Conservation (phyloP, 148 eudicot species). For the Cornus florida region DNA sequence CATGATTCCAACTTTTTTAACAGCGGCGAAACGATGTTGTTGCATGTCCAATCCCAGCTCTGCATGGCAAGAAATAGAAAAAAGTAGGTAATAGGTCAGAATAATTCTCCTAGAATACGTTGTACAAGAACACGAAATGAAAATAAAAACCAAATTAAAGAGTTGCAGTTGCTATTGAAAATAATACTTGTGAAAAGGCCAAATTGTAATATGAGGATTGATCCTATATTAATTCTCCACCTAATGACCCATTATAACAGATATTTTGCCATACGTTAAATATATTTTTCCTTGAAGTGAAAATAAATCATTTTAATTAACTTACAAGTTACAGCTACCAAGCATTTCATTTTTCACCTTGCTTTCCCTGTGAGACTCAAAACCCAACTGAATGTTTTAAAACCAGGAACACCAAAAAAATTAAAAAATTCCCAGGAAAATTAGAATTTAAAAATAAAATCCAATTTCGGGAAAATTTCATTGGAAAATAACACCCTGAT, state of each 20-base stretch:
- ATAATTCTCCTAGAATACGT: background rate
- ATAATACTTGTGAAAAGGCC: too few relatives aligned
- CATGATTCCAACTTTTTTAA: slow-evolving; percentile 43
- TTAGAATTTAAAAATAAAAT: background rate
- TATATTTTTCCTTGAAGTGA: background rate
- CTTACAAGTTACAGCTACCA: too few relatives aligned
- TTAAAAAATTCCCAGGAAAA: background rate
- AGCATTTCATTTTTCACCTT: too few relatives aligned
- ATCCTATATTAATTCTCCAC: too few relatives aligned
- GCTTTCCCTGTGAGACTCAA: background rate
- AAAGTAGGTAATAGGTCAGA: background rate
- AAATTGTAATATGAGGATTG: too few relatives aligned
- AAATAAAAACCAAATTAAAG: too few relatives aligned
- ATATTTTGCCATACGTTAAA: background rate
- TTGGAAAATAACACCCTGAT: too few relatives aligned
- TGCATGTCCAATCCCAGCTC: slow-evolving; percentile 69
- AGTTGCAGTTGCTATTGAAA: too few relatives aligned
- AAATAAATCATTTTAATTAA: too few relatives aligned
- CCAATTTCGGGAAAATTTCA: too few relatives aligned
- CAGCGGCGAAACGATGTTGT: slow-evolving; percentile 41
- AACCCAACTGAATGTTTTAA: too few relatives aligned
- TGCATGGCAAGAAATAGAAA: slow-evolving; percentile 26
- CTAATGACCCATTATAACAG: background rate
- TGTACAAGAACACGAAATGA: too few relatives aligned
- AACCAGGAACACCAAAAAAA: background rate